These are phyloP conservation scores for Colletotrichum paranaense DNA, from an alignment of 2,329 filamentous ascomycete species.

Conservation along the genomic window DNA sequence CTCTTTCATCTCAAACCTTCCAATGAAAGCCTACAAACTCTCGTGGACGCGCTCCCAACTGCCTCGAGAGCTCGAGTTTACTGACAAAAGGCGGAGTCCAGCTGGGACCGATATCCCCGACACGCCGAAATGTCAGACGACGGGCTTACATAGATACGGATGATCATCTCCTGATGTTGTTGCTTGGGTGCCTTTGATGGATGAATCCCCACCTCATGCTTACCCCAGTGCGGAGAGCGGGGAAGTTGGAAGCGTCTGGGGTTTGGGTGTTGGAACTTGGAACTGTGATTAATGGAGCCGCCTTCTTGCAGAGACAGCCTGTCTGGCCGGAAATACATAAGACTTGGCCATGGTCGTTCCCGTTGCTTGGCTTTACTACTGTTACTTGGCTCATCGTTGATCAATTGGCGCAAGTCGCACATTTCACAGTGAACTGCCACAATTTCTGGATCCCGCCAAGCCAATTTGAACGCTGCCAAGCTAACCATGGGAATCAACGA, in stretches of 20 bases:
- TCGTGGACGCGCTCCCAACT: neutral
- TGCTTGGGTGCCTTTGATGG: conserved; percentile 4
- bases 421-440: neutral
- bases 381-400: conserved; percentile 11
- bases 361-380: conserved; percentile 1
- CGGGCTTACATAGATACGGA: neutral
- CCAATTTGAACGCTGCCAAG: neutral
- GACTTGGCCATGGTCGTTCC: neutral
- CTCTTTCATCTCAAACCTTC: neutral
- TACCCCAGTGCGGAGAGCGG: conserved; percentile 7
- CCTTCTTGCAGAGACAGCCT: neutral
- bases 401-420: conserved; percentile 14
- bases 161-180: conserved; percentile 18
- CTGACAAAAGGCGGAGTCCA: conserved; percentile 5
- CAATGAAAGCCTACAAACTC: neutral
- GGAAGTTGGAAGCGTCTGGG: conserved; percentile 4
- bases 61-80: conserved; percentile 10
- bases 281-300: conserved; percentile 6
- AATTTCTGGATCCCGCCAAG: conserved; percentile 8
- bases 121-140: conserved; percentile 11
- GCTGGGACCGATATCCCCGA: neutral
- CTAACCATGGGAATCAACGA: too few species aligned
- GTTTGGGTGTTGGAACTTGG: neutral
- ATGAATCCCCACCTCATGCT: conserved; percentile 9
- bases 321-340: neutral